Evolutionary conservation across 768 basidiomycete genomes (phyloP), one percentile per base, ranked within the genome.

Genomic region (Boletus reticulatus): DNA sequence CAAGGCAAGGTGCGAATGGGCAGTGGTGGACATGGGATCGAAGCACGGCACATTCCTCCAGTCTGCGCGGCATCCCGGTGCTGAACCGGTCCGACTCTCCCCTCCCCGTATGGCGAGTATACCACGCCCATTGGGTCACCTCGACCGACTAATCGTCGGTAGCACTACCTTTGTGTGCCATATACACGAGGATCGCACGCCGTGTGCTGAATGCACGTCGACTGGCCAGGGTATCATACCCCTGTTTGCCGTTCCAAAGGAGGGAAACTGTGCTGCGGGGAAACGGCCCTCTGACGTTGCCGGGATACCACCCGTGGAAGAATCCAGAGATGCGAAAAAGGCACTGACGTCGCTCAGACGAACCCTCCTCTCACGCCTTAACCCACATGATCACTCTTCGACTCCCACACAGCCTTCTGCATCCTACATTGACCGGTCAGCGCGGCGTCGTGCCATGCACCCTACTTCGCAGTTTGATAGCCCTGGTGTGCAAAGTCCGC

Each of bases 11-110:
- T 67, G 72, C 14, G 80, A 82, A 54, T 93, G 90, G 90, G 79
- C 81, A 4, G 73, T 89, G 31, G 89, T 92, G 11, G 92, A 94
- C 67, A 89, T 89, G 85, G 92, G 89, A 11, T 89, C 88, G 50
- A 87, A 84, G 69, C 92, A 94, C 60, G 92, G 92, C 4, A 92
- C 91, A 1, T 92, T 85, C 67, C 52, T 89, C n/a, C 62, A 67
- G 19, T 52, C 58, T 29, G 59, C 65, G 19, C 66, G 24, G 36
- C 64, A 49, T n/a, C 52, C 52, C 19, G 59, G 57, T 45, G 38
- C 41, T 12, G 56, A 59, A 14, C 80, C 81, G 17, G 59, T 67
- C 45, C 80, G 88, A 45, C 73, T 92, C 44, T 91, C 89, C 32
- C 79, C 81, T 39, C 67, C 85, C 36, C 80, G 85, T 50, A 73